Evolutionary conservation across 441 rosid genomes (phyloP).

Genomic region (Euphorbia corollata): DNA sequence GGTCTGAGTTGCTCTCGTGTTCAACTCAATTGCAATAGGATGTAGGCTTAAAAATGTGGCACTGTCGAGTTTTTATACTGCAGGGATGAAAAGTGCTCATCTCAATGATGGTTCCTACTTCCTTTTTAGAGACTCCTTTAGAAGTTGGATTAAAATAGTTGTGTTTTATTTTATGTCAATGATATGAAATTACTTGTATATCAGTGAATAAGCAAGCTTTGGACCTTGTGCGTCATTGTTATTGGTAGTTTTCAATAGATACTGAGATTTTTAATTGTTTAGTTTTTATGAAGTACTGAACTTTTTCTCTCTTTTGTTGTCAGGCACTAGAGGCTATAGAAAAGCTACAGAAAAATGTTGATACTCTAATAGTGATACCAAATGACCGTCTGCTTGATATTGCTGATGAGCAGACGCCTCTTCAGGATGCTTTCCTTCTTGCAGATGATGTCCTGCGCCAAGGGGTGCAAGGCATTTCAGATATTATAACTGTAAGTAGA

Average conservation of each 20-base stretch:
- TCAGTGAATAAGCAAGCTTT: too few relatives aligned
- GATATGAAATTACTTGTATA: not conserved
- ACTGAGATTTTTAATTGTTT: too few relatives aligned
- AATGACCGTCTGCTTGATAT: slow-evolving; percentile 92
- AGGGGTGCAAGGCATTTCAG: slow-evolving; percentile 98
- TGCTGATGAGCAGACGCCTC: slow-evolving; percentile 94
- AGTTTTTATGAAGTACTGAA: too few relatives aligned
- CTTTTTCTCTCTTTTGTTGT: too few relatives aligned
- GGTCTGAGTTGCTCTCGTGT: not conserved
- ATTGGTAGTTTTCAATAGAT: not conserved
- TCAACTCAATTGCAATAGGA: not conserved
- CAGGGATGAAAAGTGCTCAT: not conserved
- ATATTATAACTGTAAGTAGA: slow-evolving; percentile 78
- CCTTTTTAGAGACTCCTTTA: not conserved
- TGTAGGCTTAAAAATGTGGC: not conserved
- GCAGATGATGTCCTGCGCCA: slow-evolving; percentile 97
- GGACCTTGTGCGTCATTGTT: not conserved
- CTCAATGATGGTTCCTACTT: not conserved
- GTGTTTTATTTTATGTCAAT: not conserved
- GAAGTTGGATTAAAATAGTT: not conserved
- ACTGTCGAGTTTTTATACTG: not conserved
- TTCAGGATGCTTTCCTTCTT: slow-evolving; percentile 96
- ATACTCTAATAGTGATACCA: slow-evolving; percentile 90
- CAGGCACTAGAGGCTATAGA: slow-evolving; percentile 96
- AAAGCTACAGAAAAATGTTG: slow-evolving; percentile 85